Evolutionary conservation across 2,329 filamentous ascomycete genomes (phyloP).

Genomic region (Colletotrichum tropicicola): DNA sequence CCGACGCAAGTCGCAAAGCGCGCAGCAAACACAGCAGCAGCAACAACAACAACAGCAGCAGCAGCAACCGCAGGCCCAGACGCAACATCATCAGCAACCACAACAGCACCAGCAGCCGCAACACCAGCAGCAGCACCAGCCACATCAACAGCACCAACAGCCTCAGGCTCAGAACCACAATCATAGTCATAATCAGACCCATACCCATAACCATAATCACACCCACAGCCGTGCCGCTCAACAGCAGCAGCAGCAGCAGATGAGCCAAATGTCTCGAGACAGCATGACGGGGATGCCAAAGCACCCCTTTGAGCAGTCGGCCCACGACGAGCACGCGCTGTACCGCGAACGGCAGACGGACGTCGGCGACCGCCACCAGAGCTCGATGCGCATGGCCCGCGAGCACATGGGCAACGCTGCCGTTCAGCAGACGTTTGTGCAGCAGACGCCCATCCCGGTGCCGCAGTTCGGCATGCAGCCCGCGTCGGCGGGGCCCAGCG

Average conservation of each 20-base stretch:
- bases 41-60: constrained; percentile 30
- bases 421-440: constrained; percentile 25
- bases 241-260: constrained; percentile 25
- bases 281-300: constrained; percentile 23
- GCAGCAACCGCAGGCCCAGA: constrained; percentile 8
- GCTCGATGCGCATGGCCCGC: constrained; percentile 22
- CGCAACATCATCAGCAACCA: constrained; percentile 32
- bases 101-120: constrained; percentile 34
- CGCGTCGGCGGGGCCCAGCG: not conserved
- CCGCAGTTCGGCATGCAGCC: constrained; percentile 32
- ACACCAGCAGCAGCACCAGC: constrained; percentile 33
- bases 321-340: constrained; percentile 31
- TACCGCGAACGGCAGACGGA: constrained; percentile 27
- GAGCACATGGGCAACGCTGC: constrained; percentile 27
- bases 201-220: constrained; percentile 14
- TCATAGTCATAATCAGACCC: constrained; percentile 16
- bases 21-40: constrained; percentile 34
- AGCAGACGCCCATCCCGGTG: constrained; percentile 31
- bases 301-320: constrained; percentile 29
- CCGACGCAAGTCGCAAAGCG: constrained; percentile 37
- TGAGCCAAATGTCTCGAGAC: constrained; percentile 29
- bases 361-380: constrained; percentile 16
- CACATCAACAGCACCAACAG: constrained; percentile 23
- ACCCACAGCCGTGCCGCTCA: constrained; percentile 17
- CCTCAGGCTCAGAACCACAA: constrained; percentile 14